A percentile compares a stretch with the other conserved stretches of the same genome.
phyloP scores from a whole-genome alignment of 495 filamentous ascomycete species.

The Pseudomonodictys pantanalensis region DNA sequence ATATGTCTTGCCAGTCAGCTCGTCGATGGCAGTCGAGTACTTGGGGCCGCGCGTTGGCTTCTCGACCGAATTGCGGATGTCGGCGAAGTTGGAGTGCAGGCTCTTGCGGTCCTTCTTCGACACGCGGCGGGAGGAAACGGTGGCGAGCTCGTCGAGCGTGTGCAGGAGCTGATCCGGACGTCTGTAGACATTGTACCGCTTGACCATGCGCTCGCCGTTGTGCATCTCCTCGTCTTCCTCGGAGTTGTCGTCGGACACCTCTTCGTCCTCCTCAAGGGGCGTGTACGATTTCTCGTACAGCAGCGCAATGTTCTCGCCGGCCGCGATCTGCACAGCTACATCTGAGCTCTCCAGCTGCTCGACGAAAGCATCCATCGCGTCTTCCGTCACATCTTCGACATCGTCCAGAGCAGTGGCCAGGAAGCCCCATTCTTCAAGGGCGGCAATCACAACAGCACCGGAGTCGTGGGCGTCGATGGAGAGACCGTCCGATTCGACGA shows the following conservation, averaged over 20 bases:
- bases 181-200: constrained; percentile 45
- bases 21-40: constrained; percentile 68
- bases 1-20: constrained; percentile 69
- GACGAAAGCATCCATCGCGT: constrained; percentile 78
- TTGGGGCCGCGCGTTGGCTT: constrained; percentile 69
- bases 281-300: constrained; percentile 82
- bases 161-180: constrained; percentile 45
- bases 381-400: constrained; percentile 67
- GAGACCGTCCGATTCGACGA: constrained; percentile 79
- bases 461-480: constrained; percentile 72
- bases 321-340: constrained; percentile 74
- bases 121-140: constrained; percentile 64
- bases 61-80: constrained; percentile 81
- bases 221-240: constrained; percentile 45
- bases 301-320: constrained; percentile 86
- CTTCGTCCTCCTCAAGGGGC: constrained; percentile 58
- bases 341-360: constrained; percentile 83
- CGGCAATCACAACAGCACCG: constrained; percentile 73
- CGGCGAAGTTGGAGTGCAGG: constrained; percentile 73
- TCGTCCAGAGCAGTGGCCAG: constrained; percentile 81
- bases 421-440: constrained; percentile 84
- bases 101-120: constrained; percentile 76
- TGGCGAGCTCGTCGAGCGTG: constrained; percentile 53
- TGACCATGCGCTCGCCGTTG: constrained; percentile 53
- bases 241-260: constrained; percentile 48